Conservation (phyloP, 2,329 filamentous ascomycete species). For the Metarhizium brunneum region DNA sequence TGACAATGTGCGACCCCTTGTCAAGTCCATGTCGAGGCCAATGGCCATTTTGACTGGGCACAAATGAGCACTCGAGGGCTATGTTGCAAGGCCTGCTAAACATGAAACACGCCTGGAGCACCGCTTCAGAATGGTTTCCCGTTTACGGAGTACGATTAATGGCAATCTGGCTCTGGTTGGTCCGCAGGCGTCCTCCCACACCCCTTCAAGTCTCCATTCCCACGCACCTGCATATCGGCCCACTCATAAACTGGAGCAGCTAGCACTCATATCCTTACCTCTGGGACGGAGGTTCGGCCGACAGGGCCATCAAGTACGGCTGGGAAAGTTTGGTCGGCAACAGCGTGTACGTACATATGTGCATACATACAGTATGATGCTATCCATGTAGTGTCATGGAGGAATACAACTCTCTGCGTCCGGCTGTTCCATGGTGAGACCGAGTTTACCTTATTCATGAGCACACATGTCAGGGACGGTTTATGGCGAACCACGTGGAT, state of each 20-base stretch:
- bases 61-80: not conserved
- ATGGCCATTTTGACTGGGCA: not conserved
- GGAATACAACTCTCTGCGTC: too few species aligned
- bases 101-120: constrained; percentile 42
- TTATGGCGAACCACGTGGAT: not conserved
- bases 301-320: not conserved
- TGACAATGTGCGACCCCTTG: not conserved
- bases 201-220: constrained; percentile 14
- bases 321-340: too few species aligned
- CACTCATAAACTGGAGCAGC: not conserved
- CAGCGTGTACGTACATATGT: too few species aligned
- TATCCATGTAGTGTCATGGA: too few species aligned
- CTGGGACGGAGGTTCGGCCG: not conserved
- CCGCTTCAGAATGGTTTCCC: constrained; percentile 36
- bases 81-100: constrained; percentile 20
- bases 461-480: too few species aligned
- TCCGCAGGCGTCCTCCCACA: constrained; percentile 6
- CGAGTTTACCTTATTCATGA: not conserved
- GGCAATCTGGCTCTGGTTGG: constrained; percentile 17
- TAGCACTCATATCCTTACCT: not conserved
- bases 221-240: constrained; percentile 1
- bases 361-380: too few species aligned
- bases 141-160: constrained; percentile 21
- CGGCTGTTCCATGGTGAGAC: too few species aligned
- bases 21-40: not conserved